A percentile compares a stretch with the other conserved stretches of the same genome.
phyloP scores from a whole-genome alignment of 352 stramenopile species.

The Globisporangium lucens region DNA sequence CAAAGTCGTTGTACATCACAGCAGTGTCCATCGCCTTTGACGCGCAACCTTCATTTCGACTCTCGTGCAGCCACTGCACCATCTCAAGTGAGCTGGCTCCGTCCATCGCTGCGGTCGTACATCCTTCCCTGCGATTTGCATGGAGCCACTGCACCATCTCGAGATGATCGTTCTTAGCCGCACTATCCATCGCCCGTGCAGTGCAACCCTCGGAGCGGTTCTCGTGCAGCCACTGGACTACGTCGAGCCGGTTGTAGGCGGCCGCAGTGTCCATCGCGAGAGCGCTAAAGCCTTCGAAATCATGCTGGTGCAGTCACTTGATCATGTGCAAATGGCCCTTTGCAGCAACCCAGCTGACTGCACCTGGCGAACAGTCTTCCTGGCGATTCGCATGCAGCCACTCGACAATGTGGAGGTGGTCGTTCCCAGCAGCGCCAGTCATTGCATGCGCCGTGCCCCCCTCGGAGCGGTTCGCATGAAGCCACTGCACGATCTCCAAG shows the following conservation, averaged over 20 bases:
- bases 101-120: neutral
- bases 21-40: neutral
- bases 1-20: neutral
- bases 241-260: no score
- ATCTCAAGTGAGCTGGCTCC: neutral
- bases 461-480: neutral
- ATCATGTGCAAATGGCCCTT: no score
- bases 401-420: no score
- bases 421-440: no score
- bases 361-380: no score
- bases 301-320: no score
- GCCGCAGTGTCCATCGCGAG: no score
- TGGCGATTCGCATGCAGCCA: no score
- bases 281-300: no score
- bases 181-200: neutral
- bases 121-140: neutral
- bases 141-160: neutral
- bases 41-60: neutral
- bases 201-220: constrained; percentile 8
- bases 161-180: neutral
- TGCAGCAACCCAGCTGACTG: no score
- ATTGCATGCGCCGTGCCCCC: neutral
- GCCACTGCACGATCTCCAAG: neutral
- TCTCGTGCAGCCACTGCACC: neutral
- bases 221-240: neutral